Evolutionary conservation across 768 basidiomycete genomes (phyloP), one percentile per base, ranked within the genome.

Genomic region (Roridomyces roridus): DNA sequence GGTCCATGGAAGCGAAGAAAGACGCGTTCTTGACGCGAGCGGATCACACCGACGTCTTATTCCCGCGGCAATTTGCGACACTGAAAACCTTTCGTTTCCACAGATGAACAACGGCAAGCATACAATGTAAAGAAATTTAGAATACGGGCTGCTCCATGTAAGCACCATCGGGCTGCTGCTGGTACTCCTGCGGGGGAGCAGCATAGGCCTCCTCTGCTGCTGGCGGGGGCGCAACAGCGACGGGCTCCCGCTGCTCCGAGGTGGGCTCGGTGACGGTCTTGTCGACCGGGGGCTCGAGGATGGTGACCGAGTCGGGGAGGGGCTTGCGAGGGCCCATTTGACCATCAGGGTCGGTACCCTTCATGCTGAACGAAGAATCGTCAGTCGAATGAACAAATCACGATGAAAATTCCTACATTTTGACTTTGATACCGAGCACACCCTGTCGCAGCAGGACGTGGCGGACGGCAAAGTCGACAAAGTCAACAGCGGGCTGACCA

Each of bases 391-490:
- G 12, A 24, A 45, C 18, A 28, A 20, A 28, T 44, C 11, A 20
- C n/a, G n/a, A n/a, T n/a, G n/a, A n/a, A n/a, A n/a, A n/a, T 34
- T 63, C 77, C 49, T 70, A 96, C 95, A 98, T 99, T 81, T 98
- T 99, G 70, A 99, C 97, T 78, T 99, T 99, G 85, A 99, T 98
- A 71, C 97, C 97, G 61, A 99, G 86, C 46, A 99, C 97, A 87
- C 97, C 97, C 75, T 99, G 97, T 67, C 92, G 90, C 64, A 99
- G 87, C 68, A 98, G 85, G 68, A 98, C 97, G 82, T 99, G 97
- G 66, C 97, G 87, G 68, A 98, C 96, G 57, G 97, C 97, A 67
- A 93, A 85, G 80, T 98, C 96, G 61, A 99, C 95, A 68, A 96
- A 99, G 74, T 99, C 97, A 51, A 88, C 82, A 45, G 88, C 89